Evolutionary conservation across 1,284 basidiomycete genomes (phyloP), one percentile per base, ranked within the genome.

Genomic region (Ceratobasidium sp.): DNA sequence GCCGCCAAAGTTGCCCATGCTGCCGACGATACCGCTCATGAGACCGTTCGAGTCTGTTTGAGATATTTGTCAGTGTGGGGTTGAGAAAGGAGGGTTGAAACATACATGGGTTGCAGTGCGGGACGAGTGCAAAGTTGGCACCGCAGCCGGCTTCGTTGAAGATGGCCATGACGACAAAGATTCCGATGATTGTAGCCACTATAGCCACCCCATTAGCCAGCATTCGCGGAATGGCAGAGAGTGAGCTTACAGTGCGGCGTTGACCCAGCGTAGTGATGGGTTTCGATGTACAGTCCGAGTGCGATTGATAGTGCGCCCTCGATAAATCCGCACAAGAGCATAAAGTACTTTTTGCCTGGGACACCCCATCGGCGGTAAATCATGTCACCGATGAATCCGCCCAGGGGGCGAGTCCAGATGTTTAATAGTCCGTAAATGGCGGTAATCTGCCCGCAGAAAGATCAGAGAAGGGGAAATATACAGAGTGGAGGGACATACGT

Each of bases 1-100:
- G 0, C 89, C 90, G 2, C 90, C 90, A 1, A 89, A 79, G 79
- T 89, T 90, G 14, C 90, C 90, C 73, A 87, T 85, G 2, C 83
- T 86, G 2, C 90, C 89, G 0, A 90, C 89, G 30, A 89, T 82
- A 3, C 89, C 89, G 35, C 85, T 87, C 86, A 85, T 85, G 67
- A 85, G 81, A 3, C 85, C 85, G 52, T 85, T 86, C 5, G 83
- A 84, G 41, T 82, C 82, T 83, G 83, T 30, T 12, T 23, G 46
- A 65, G 18, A 57, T 50, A 68, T 1, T 33, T 50, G 30, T 35
- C 35, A 59, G 59, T 60, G 48, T 8, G 35, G 33, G 66, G 50
- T 38, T 54, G 20, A 50, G 41, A 66, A 81, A 81, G 80, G 75
- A 38, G 55, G 44, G 23, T 33, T 48, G 23, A 60, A 33, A 83